Evolutionary conservation across 352 stramenopile genomes (phyloP), one percentile per base, ranked within the genome.

Genomic region (Phytophthora colocasiae): DNA sequence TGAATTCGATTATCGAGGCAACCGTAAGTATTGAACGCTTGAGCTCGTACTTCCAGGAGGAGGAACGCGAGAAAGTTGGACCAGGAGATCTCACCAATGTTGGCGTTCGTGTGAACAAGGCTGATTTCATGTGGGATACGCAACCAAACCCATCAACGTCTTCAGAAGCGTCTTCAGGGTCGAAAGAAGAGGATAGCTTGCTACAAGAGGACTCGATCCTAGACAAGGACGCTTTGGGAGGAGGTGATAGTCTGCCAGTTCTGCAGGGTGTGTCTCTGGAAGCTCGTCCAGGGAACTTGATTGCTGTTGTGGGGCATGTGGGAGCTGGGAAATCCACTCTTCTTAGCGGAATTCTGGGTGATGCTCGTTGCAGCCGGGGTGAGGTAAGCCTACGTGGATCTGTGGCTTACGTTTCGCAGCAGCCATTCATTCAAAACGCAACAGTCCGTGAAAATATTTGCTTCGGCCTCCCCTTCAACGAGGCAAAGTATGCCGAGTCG

Each of bases 351-450:
- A 81, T 91, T 32, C 39, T 88, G 19, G 87, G 87, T 1, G 73
- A 90, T 31, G 81, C 79, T 11, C 76, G 80, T n/a, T 89, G 77
- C 46, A 80, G 63, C 27, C 60, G 57, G 3, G 85, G 85, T 3
- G 53, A 75, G 7, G 81, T 96, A 1, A 60, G 68, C 8, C 71
- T 98, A 2, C 81, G 86, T 17, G 97, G 97, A 6, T 92, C 80
- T 14, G 80, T 99, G 7, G 96, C 93, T 1, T 99, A 98, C 62
- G 96, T 98, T 41, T 80, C 93, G 11, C 97, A 99, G 72, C 96
- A 92, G 27, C 89, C 97, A 7, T 99, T 98, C 63, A 99, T 99
- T 60, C 87, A 99, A 60, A 99, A 99, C 67, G 97, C 93, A 9
- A 98, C 90, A 3, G 72, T 99, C 15, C 81, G 89, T 17, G 94